Percentiles rank a stretch among this genome's conserved stretches.
phyloP scores from a whole-genome alignment of 129 eudicot species.

The Sambucus nigra region DNA sequence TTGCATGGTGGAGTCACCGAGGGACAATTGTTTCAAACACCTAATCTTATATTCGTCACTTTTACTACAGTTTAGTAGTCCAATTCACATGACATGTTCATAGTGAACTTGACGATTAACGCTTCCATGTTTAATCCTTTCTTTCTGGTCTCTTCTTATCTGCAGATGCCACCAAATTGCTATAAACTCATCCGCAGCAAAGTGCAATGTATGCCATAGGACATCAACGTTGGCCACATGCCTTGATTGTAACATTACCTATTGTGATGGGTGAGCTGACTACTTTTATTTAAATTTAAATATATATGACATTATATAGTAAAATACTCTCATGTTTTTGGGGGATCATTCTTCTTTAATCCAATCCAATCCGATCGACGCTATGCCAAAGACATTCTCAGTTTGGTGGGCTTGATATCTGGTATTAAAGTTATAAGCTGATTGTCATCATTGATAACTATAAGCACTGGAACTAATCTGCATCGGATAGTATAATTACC shows the following conservation, averaged over 20 bases:
- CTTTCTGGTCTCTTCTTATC: slow-evolving; percentile 8
- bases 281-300: background rate
- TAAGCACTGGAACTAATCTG: too few relatives aligned
- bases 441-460: background rate
- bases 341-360: background rate
- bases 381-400: background rate
- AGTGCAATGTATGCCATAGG: slow-evolving; percentile 58
- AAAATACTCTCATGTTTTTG: background rate
- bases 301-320: background rate
- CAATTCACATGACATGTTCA: too few relatives aligned
- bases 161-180: slow-evolving; percentile 75
- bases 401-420: background rate
- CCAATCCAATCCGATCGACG: too few relatives aligned
- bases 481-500: too few relatives aligned
- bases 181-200: slow-evolving; percentile 35
- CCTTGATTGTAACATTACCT: slow-evolving; percentile 51
- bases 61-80: too few relatives aligned
- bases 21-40: too few relatives aligned
- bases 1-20: too few relatives aligned
- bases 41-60: too few relatives aligned
- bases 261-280: slow-evolving; percentile 70
- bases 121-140: slow-evolving; percentile 5
- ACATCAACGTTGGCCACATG: slow-evolving; percentile 62
- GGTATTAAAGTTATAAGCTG: too few relatives aligned
- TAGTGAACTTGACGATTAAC: too few relatives aligned